Percentiles rank a stretch among this genome's conserved stretches.
These are phyloP conservation scores for Alternaria infectoria DNA, from an alignment of 2,329 filamentous ascomycete genomes.

Conservation along the genomic window DNA sequence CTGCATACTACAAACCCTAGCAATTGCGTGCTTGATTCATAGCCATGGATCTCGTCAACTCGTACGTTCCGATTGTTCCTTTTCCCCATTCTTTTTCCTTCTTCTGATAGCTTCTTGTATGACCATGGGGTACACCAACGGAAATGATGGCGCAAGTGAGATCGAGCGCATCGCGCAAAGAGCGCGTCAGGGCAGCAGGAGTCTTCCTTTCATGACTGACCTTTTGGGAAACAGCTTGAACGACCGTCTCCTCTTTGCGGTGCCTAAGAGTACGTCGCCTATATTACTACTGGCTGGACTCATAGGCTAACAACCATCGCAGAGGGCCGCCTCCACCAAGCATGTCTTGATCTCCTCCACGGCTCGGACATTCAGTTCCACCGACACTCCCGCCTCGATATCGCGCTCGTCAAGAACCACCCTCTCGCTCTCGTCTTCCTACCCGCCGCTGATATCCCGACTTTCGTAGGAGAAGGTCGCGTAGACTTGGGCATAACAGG, in stretches of 20 bases:
- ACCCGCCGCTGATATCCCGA: conserved; percentile 94
- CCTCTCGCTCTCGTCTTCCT: conserved; percentile 96
- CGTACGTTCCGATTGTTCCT: conserved; percentile 37
- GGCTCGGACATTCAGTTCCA: conserved; percentile 97
- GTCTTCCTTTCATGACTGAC: conserved; percentile 50
- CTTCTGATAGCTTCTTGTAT: conserved; percentile 2
- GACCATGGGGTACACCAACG: conserved; percentile 31
- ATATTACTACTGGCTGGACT: not conserved
- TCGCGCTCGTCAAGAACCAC: conserved; percentile 96
- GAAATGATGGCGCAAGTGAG: conserved; percentile 13
- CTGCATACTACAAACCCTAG: conserved; percentile 25
- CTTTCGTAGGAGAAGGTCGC: conserved; percentile 92
- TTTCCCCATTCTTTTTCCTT: conserved; percentile 9
- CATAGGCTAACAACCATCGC: conserved; percentile 18
- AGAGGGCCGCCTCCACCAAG: conserved; percentile 93
- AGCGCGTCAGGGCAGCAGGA: conserved; percentile 40
- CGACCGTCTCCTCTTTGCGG: conserved; percentile 91
- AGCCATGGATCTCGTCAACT: conserved; percentile 52
- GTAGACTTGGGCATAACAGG: conserved; percentile 96
- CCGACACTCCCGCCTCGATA: conserved; percentile 92
- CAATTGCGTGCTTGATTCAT: conserved; percentile 33
- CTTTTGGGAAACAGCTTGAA: conserved; percentile 70
- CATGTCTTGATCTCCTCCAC: conserved; percentile 86
- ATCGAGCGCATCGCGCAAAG: conserved; percentile 29
- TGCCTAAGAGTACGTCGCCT: conserved; percentile 86